Conservation (phyloP, 306 rosid genomes). For the Rosa chinensis region DNA sequence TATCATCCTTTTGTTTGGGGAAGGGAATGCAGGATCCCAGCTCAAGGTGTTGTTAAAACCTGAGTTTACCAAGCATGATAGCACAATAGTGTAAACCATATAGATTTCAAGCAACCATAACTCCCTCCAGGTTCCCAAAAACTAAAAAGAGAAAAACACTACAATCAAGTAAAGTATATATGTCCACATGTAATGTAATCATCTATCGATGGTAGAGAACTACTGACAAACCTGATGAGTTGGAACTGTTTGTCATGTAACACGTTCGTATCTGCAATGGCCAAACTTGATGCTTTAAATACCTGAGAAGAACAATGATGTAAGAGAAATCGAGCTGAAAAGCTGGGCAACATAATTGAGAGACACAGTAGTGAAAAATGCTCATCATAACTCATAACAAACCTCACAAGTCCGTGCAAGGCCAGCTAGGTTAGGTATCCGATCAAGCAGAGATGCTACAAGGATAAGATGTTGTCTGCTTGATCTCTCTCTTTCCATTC, state of each 20-base stretch:
- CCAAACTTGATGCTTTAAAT: constrained; percentile 72
- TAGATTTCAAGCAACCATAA: not conserved
- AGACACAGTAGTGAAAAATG: not conserved
- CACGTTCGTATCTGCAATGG: constrained; percentile 64
- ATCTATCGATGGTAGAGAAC: constrained; percentile 10
- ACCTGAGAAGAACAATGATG: constrained; percentile 52
- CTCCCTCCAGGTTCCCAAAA: not conserved
- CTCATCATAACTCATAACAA: not conserved
- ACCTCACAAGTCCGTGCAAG: constrained; percentile 97
- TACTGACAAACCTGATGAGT: constrained; percentile 70
- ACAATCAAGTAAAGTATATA: not conserved
- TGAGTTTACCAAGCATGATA: not conserved
- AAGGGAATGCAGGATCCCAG: not conserved
- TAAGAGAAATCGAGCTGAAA: not conserved
- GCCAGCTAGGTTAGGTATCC: constrained; percentile 96
- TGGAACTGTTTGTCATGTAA: constrained; percentile 87
- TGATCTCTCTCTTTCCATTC: constrained; percentile 52
- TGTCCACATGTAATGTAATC: not conserved
- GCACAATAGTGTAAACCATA: no score
- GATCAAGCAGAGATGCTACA: constrained; percentile 91
- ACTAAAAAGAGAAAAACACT: not conserved
- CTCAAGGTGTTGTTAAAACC: not conserved
- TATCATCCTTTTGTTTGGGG: not conserved
- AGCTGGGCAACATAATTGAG: not conserved
- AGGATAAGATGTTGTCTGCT: constrained; percentile 66